Percentiles rank a stretch among this genome's conserved stretches.
Conservation (phyloP, 1,139 yeast species). For the Pichia sp. region DNA sequence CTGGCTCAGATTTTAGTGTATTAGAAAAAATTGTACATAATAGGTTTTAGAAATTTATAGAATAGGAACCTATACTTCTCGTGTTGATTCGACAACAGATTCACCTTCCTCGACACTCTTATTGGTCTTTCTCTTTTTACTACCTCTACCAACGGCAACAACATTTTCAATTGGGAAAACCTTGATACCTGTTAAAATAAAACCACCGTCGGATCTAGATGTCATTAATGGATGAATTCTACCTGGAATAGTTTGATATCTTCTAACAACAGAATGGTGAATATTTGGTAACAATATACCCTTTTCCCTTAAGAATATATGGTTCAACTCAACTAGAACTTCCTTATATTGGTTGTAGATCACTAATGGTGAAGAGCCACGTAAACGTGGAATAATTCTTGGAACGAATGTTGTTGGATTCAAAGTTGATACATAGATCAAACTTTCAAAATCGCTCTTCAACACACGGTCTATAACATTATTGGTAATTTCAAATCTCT, state of each 20-base stretch:
- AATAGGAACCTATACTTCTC: background rate
- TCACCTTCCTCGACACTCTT: slow-evolving; percentile 17
- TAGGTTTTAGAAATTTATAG: slow-evolving; percentile 6
- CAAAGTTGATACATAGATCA: slow-evolving; percentile 71
- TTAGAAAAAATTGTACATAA: slow-evolving; percentile 21
- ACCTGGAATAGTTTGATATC: slow-evolving; percentile 91
- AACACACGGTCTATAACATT: slow-evolving; percentile 50
- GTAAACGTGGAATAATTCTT: slow-evolving; percentile 59
- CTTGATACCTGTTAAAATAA: slow-evolving; percentile 71
- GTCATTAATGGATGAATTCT: slow-evolving; percentile 96
- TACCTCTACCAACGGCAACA: slow-evolving; percentile 56
- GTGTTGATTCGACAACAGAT: background rate
- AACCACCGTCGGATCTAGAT: slow-evolving; percentile 91
- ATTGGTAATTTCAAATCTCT: slow-evolving; percentile 56
- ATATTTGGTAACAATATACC: slow-evolving; percentile 82
- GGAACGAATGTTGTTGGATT: slow-evolving; percentile 67
- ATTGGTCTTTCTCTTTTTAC: slow-evolving; percentile 32
- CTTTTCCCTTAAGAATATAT: slow-evolving; percentile 60
- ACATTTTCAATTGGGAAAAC: slow-evolving; percentile 70
- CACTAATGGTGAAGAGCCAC: slow-evolving; percentile 86
- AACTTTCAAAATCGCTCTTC: slow-evolving; percentile 68
- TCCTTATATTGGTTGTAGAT: slow-evolving; percentile 84
- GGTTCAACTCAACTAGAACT: slow-evolving; percentile 68
- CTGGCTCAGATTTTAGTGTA: slow-evolving; percentile 5
- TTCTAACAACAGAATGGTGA: slow-evolving; percentile 78